Evolutionary conservation across 2,329 filamentous ascomycete genomes (phyloP), one percentile per base, ranked within the genome.

Genomic region (Fusarium sp.): DNA sequence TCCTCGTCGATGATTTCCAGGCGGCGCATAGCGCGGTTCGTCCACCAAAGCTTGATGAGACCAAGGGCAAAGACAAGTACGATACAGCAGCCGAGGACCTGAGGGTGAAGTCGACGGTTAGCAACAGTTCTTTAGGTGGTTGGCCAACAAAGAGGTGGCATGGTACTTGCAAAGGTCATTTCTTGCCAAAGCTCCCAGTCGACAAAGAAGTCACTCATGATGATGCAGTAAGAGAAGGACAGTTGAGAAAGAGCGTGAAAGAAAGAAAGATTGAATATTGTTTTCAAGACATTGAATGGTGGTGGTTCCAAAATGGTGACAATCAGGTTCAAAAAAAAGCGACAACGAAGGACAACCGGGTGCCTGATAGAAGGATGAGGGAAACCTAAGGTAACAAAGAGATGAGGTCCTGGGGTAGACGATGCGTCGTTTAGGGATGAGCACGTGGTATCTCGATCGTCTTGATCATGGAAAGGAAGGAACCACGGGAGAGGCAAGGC

Each of bases 131-230:
- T 9, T n/a, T 30, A 30, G 8, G 8, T 4, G 6, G 17, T 8
- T 10, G 35, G 32, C 15, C 27, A n/a, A 20, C 15, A 25, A n/a
- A 35, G 38, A 10, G 20, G 22, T 4, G 8, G 2, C 9, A 30
- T 35, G 30, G 14, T 12, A 87, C 93, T 87, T 86, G 97, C 95
- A 85, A 97, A 94, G 63, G 92, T 94, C 91, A 98, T 92, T 85
- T 97, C 91, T 87, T 97, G 90, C 95, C 95, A 98, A 78, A 97
- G 85, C 76, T 89, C 86, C 95, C 95, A 97, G 59, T 85, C 87
- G 47, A 86, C 79, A 82, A 93, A 94, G 82, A 95, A 94, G 43
- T 79, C 81, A 60, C 74, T 78, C 79, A 82, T 83, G 58, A 74
- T 63, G 70, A 66, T 47, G 45, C 67, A 66, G 14, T 47, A 33